Evolutionary conservation across 2,329 filamentous ascomycete genomes (phyloP).

Genomic region (Elsinoe fawcettii): DNA sequence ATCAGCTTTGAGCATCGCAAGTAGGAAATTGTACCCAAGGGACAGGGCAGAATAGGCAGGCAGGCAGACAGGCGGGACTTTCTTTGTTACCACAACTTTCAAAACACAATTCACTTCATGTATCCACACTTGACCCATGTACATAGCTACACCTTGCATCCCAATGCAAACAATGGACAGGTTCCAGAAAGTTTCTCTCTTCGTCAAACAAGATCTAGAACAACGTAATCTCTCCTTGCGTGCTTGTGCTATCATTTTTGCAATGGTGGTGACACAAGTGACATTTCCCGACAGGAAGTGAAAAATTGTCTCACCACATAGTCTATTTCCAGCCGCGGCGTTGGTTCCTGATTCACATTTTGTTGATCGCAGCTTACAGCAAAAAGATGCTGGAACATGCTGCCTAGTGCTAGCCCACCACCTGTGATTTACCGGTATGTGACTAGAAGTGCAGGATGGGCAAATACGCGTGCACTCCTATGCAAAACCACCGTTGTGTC

Average conservation of each 20-base stretch:
- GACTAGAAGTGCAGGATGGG: background rate
- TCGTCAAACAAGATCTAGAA: background rate
- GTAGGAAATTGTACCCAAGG: background rate
- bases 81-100: background rate
- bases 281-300: background rate
- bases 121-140: background rate
- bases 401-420: background rate
- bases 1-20: background rate
- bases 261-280: background rate
- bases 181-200: background rate
- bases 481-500: background rate
- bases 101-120: background rate
- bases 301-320: background rate
- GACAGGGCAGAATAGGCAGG: background rate
- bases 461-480: background rate
- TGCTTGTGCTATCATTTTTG: too few relatives aligned
- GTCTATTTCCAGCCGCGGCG: background rate
- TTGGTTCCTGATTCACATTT: background rate
- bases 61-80: background rate
- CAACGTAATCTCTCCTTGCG: background rate
- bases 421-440: background rate
- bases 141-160: conserved; percentile 1
- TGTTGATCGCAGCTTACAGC: background rate
- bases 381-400: background rate
- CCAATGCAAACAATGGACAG: conserved; percentile 2